A percentile compares a stretch with the other conserved stretches of the same genome.
Conservation (phyloP, 768 basidiomycete species). For the Tylopilus subfusipes region DNA sequence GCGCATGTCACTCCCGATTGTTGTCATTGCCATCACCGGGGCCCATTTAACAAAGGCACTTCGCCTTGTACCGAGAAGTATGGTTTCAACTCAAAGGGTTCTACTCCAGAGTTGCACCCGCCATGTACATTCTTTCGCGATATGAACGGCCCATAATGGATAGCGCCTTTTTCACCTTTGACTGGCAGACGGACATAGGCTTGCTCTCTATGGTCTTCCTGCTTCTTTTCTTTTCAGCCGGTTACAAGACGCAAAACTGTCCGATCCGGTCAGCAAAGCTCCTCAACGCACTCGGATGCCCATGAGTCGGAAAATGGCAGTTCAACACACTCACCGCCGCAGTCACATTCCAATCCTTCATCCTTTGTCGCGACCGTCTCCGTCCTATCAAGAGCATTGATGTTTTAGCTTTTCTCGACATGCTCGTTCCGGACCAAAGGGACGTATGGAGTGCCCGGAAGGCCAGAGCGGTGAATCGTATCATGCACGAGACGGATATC, state of each 20-base stretch:
- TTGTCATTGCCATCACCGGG: too few relatives aligned
- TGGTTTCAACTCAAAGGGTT: too few relatives aligned
- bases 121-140: background rate
- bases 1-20: too few relatives aligned
- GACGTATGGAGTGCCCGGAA: background rate
- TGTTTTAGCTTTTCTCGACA: background rate
- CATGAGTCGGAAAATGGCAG: background rate
- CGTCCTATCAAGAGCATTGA: background rate
- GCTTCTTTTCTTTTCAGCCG: background rate
- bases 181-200: too few relatives aligned
- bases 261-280: background rate
- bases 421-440: too few relatives aligned
- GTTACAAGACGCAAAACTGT: background rate
- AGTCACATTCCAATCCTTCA: background rate
- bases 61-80: too few relatives aligned
- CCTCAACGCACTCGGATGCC: background rate
- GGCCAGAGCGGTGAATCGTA: background rate
- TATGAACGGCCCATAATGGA: too few relatives aligned
- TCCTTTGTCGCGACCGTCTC: background rate
- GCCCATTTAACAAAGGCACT: too few relatives aligned
- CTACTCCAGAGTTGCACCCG: too few relatives aligned
- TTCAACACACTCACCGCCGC: background rate
- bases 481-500: background rate
- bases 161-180: too few relatives aligned
- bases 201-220: background rate